phyloP scores from a whole-genome alignment of 148 eudicot species.

The Arbutus unedo region DNA sequence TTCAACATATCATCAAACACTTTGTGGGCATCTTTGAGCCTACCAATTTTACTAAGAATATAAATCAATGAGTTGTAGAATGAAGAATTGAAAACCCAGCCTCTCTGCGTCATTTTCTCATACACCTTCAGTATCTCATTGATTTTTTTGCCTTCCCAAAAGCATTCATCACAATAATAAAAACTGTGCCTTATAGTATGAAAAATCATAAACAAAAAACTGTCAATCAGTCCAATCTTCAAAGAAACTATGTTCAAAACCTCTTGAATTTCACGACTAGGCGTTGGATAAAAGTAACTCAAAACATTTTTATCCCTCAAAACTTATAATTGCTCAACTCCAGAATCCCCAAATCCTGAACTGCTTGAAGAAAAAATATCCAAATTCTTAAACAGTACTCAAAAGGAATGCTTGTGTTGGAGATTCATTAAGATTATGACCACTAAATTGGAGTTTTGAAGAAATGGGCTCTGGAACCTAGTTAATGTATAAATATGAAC shows the following conservation, averaged over 20 bases:
- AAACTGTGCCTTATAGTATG: slow-evolving; percentile 29
- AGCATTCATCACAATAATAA: slow-evolving; percentile 60
- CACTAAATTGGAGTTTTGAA: too few relatives aligned
- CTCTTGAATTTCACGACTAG: slow-evolving; percentile 27
- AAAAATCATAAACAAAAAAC: slow-evolving; percentile 32
- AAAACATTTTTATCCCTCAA: slow-evolving; percentile 34
- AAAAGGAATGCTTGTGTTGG: too few relatives aligned
- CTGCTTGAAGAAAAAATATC: neutral
- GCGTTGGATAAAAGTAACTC: slow-evolving; percentile 33
- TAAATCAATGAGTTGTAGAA: slow-evolving; percentile 59
- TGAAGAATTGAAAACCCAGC: slow-evolving; percentile 53
- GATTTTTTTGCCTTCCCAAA: slow-evolving; percentile 65
- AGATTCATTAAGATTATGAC: too few relatives aligned
- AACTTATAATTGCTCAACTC: slow-evolving; percentile 23
- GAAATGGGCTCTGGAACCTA: too few relatives aligned
- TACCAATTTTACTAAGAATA: slow-evolving; percentile 48
- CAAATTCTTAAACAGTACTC: too few relatives aligned
- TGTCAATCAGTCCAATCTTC: slow-evolving; percentile 30
- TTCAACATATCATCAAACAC: slow-evolving; percentile 65
- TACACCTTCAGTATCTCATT: slow-evolving; percentile 53
- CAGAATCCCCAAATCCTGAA: neutral
- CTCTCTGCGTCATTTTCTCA: slow-evolving; percentile 50
- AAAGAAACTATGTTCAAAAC: slow-evolving; percentile 25
- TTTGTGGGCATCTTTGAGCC: slow-evolving; percentile 62
- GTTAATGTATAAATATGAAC: too few relatives aligned